Evolutionary conservation across 495 filamentous ascomycete genomes (phyloP).

Genomic region (Annulohypoxylon stygium): DNA sequence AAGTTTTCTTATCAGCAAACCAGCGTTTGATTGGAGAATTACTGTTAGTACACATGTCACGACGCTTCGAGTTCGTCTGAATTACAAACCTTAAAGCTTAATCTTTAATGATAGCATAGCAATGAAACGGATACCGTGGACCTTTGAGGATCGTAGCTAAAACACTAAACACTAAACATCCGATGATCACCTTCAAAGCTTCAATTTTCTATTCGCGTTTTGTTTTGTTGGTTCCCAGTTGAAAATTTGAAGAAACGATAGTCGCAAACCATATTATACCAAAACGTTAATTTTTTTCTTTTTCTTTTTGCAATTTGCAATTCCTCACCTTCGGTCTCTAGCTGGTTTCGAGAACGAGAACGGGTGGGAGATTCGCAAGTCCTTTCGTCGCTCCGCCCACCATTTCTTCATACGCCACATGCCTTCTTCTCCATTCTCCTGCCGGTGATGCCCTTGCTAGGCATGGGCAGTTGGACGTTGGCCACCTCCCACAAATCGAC

Average conservation of each 20-base stretch:
- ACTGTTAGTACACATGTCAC: conserved; percentile 42
- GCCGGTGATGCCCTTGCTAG: conserved; percentile 63
- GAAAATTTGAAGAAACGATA: not conserved
- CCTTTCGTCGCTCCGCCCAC: conserved; percentile 21
- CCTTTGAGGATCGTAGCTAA: not conserved
- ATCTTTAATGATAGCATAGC: conserved; percentile 27
- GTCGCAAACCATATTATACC: not conserved
- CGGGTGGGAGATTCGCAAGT: conserved; percentile 14
- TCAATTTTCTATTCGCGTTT: conserved; percentile 23
- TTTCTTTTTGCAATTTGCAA: not conserved
- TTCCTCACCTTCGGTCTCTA: conserved; percentile 11
- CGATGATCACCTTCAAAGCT: conserved; percentile 19
- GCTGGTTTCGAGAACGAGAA: conserved; percentile 23
- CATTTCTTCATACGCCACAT: conserved; percentile 52
- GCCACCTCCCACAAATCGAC: conserved; percentile 41
- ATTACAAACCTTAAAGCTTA: conserved; percentile 3
- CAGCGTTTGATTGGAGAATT: not conserved
- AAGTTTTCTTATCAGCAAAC: conserved; percentile 22
- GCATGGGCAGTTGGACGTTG: conserved; percentile 52
- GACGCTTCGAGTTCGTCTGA: not conserved
- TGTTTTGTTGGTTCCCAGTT: conserved; percentile 23
- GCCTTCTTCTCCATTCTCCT: conserved; percentile 48
- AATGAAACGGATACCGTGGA: not conserved
- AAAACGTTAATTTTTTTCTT: not conserved
- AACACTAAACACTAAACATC: conserved; percentile 2